Conservation (phyloP, 2,329 filamentous ascomycete species). For the Zymoseptoria ardabiliae region DNA sequence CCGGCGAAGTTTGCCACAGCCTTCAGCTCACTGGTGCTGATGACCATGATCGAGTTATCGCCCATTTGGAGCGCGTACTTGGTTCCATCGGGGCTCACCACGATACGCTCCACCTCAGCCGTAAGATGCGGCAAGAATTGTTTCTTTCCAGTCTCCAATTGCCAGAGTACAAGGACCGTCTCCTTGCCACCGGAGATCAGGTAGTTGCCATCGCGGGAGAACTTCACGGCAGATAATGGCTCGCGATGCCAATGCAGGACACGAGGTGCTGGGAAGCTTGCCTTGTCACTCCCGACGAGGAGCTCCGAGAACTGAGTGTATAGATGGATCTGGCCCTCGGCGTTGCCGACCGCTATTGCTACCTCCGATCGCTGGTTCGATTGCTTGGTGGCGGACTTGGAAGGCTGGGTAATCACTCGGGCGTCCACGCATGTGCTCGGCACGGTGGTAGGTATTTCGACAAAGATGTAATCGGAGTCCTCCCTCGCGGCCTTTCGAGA, state of each 20-base stretch:
- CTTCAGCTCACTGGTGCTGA: slow-evolving; percentile 83
- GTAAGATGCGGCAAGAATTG: slow-evolving; percentile 87
- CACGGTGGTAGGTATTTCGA: slow-evolving; percentile 50
- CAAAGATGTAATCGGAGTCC: slow-evolving; percentile 42
- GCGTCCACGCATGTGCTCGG: slow-evolving; percentile 62
- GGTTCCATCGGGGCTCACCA: slow-evolving; percentile 70
- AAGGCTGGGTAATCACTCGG: slow-evolving; percentile 28
- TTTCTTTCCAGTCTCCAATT: slow-evolving; percentile 75
- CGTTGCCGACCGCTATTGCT: slow-evolving; percentile 72
- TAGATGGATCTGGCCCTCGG: slow-evolving; percentile 68
- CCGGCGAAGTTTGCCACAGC: slow-evolving; percentile 79
- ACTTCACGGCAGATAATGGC: slow-evolving; percentile 76
- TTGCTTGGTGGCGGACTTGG: slow-evolving; percentile 25
- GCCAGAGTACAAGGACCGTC: slow-evolving; percentile 85
- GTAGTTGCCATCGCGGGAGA: slow-evolving; percentile 94
- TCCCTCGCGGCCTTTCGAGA: slow-evolving; percentile 33
- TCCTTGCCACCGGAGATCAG: slow-evolving; percentile 88
- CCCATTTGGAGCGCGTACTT: slow-evolving; percentile 79
- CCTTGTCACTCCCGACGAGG: slow-evolving; percentile 17
- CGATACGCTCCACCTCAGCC: slow-evolving; percentile 74
- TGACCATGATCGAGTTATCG: slow-evolving; percentile 84
- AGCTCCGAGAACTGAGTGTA: slow-evolving; percentile 48
- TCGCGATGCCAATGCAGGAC: slow-evolving; percentile 88
- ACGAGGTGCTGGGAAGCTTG: slow-evolving; percentile 43
- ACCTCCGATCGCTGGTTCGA: slow-evolving; percentile 38